phyloP scores from a whole-genome alignment of 1,139 yeast species.

The Lodderomyces parapsilosis region DNA sequence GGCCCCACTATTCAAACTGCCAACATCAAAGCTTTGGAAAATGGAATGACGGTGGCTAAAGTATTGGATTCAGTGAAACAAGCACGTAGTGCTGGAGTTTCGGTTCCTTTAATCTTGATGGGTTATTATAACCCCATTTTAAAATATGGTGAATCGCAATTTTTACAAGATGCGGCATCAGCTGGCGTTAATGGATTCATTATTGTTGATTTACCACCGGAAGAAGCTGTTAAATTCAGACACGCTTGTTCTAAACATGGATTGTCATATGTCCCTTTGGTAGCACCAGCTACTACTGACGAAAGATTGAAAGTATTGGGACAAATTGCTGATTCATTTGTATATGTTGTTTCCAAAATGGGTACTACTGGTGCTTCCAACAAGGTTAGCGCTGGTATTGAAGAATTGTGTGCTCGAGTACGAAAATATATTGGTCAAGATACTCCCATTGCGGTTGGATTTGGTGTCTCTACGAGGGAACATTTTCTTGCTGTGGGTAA shows the following conservation, averaged over 20 bases:
- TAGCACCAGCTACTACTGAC: constrained; percentile 95
- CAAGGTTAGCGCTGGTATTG: constrained; percentile 62
- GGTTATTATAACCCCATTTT: constrained; percentile 96
- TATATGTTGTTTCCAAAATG: constrained; percentile 95
- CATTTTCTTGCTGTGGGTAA: constrained; percentile 80
- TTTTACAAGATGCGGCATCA: constrained; percentile 70
- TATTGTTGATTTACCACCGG: constrained; percentile 95
- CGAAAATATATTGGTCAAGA: constrained; percentile 69
- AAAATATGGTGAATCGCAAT: constrained; percentile 82
- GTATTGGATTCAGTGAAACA: constrained; percentile 67
- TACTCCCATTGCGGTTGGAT: constrained; percentile 92
- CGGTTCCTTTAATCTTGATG: constrained; percentile 88
- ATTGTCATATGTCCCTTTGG: constrained; percentile 84
- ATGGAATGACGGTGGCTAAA: constrained; percentile 71
- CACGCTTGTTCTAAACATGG: constrained; percentile 65
- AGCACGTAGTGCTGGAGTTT: constrained; percentile 90
- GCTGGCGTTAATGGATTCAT: constrained; percentile 97
- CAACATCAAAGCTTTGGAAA: constrained; percentile 72
- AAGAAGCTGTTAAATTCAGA: constrained; percentile 90
- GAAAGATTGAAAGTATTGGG: constrained; percentile 78
- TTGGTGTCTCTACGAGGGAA: constrained; percentile 92
- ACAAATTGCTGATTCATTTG: constrained; percentile 88
- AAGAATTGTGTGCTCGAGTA: constrained; percentile 70
- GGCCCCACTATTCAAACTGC: constrained; percentile 96
- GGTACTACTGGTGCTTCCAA: constrained; percentile 92